Evolutionary conservation across 2,329 filamentous ascomycete species (phyloP).

Genomic region (Colletotrichum sp.): DNA sequence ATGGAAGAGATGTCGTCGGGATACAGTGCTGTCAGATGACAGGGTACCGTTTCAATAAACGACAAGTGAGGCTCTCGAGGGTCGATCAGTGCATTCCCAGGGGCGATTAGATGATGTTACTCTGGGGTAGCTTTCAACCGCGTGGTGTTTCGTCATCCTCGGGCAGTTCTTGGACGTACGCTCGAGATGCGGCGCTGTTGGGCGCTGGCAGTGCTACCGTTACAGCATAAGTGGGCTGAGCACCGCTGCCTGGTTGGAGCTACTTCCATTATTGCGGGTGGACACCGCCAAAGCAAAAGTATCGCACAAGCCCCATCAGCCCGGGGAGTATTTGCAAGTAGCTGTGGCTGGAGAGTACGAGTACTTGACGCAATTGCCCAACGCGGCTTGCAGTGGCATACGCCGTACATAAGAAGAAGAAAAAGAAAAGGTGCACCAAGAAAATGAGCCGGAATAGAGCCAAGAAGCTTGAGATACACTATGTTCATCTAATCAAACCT

Average conservation of each 20-base stretch:
- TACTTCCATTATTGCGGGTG: constrained; percentile 2
- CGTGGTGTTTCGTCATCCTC: constrained; percentile 22
- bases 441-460: not conserved
- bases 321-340: not conserved
- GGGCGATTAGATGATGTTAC: constrained; percentile 10
- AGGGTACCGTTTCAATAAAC: constrained; percentile 2
- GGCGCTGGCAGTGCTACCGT: constrained; percentile 12
- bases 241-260: not conserved
- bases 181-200: constrained; percentile 6
- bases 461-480: not conserved
- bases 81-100: constrained; percentile 10
- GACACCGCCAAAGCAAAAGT: not conserved
- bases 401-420: not conserved
- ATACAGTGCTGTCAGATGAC: not conserved
- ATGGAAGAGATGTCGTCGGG: constrained; percentile 7
- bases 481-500: not conserved
- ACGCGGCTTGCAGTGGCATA: not conserved
- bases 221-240: not conserved
- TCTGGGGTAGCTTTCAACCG: constrained; percentile 17
- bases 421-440: not conserved
- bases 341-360: not conserved
- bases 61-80: constrained; percentile 6
- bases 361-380: not conserved
- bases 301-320: not conserved
- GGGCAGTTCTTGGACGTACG: constrained; percentile 5